Base-by-base conservation (phyloP, 192 early-diverging fungal species). In the Geranomyces michiganensis region DNA sequence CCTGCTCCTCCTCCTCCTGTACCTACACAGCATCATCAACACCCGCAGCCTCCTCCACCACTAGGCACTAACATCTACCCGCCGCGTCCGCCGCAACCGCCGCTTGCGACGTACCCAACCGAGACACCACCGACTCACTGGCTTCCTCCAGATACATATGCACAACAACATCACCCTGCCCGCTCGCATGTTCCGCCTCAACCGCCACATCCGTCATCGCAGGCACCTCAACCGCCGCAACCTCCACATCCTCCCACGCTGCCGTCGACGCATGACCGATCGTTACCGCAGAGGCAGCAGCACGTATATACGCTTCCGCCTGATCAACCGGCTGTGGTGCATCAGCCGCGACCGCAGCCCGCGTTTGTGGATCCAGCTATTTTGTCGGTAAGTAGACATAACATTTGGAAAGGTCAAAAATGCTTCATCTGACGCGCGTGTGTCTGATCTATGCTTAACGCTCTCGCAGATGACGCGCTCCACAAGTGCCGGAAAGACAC, bases 351-450 rank as follows among this genome's bases (percentile, higher is more conserved):
- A 71, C 71, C 21, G 59, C 74, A 21, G 69, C 72, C 70, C 61
- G 63, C 44, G 26, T 80, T 73, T 74, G 61, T 76, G 15, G 87
- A 89, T 73, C 87, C 87, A 1, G 87, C 87, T 24, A 89, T 89
- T 55, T 74, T 87, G 44, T 83, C 88, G 76, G 84, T 87, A 59
- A 10, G 36, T 41, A 41, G 36, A 10, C 36, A 41, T 7, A n/a
- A n/a, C n/a, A n/a, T n/a, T n/a, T n/a, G 36, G 36, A 41, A 41
- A 41, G 36, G 5, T 3, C 3, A 10, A 41, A 10, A 41, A 10
- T 7, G 3, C 5, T 41, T 41, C 36, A 41, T 7, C n/a, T 3
- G 7, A n/a, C 51, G 24, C 51, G 4, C 17, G 51, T 47, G 14
- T 48, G 21, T 64, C 6, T 49, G 1, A 21, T 53, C 24, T 53